A percentile compares a stretch with the other conserved stretches of the same genome.
phyloP scores from a whole-genome alignment of 2,329 filamentous ascomycete species.

The Dothidotthia symphoricarpi region DNA sequence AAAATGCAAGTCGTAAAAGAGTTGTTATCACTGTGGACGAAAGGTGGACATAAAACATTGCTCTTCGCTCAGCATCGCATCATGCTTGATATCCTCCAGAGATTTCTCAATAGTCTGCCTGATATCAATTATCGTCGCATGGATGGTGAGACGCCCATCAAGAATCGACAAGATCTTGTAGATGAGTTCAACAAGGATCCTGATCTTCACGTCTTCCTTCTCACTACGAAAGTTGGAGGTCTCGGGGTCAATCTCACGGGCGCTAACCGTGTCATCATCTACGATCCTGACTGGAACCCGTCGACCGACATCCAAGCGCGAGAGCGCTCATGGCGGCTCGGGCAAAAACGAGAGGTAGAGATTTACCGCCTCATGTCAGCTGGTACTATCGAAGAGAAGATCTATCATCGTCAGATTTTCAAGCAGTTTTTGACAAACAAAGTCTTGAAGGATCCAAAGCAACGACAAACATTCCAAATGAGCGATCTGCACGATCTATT shows the following conservation, averaged over 20 bases:
- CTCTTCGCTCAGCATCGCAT: slow-evolving; percentile 91
- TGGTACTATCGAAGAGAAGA: slow-evolving; percentile 98
- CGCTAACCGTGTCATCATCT: slow-evolving; percentile 94
- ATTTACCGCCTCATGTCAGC: slow-evolving; percentile 98
- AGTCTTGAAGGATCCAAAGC: slow-evolving; percentile 89
- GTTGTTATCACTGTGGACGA: slow-evolving; percentile 83
- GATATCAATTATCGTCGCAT: slow-evolving; percentile 80
- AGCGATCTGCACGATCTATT: slow-evolving; percentile 92
- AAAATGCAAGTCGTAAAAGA: slow-evolving; percentile 96
- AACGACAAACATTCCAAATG: slow-evolving; percentile 85
- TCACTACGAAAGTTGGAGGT: slow-evolving; percentile 94
- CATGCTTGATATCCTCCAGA: slow-evolving; percentile 92
- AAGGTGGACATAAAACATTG: slow-evolving; percentile 88
- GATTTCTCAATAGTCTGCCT: slow-evolving; percentile 67
- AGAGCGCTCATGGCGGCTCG: slow-evolving; percentile 91
- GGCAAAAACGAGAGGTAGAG: slow-evolving; percentile 90
- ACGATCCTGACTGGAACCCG: slow-evolving; percentile 98
- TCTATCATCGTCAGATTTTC: slow-evolving; percentile 97
- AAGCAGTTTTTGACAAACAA: slow-evolving; percentile 98
- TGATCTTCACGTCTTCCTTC: slow-evolving; percentile 78
- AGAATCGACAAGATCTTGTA: slow-evolving; percentile 82
- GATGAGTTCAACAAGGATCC: slow-evolving; percentile 87
- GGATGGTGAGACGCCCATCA: slow-evolving; percentile 90
- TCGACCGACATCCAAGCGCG: slow-evolving; percentile 94
- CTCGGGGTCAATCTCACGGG: slow-evolving; percentile 93